Conservation (phyloP, 352 stramenopile genomes). For the Pythium dissimile region DNA sequence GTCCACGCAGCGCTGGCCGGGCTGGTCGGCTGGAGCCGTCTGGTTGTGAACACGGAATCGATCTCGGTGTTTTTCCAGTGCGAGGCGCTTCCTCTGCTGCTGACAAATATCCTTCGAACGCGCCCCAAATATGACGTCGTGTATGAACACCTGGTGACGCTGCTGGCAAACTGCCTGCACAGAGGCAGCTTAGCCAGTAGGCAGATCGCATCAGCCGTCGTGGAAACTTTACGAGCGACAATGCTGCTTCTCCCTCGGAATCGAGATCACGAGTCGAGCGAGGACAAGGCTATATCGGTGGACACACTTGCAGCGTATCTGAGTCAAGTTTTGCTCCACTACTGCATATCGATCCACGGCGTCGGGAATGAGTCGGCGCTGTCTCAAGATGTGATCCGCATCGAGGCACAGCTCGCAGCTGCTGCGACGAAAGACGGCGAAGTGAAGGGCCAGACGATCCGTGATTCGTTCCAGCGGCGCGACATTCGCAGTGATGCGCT, state of each 20-base stretch:
- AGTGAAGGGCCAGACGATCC: slow-evolving; percentile 67
- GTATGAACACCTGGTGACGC: slow-evolving; percentile 50
- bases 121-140: slow-evolving; percentile 30
- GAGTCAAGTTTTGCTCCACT: slow-evolving; percentile 44
- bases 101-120: slow-evolving; percentile 56
- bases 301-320: slow-evolving; percentile 40
- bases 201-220: slow-evolving; percentile 43
- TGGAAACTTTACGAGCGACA: slow-evolving; percentile 33
- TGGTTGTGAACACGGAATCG: slow-evolving; percentile 61
- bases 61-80: slow-evolving; percentile 71
- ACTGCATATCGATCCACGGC: slow-evolving; percentile 46
- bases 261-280: not conserved
- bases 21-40: slow-evolving; percentile 65
- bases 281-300: slow-evolving; percentile 16
- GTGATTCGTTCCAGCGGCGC: slow-evolving; percentile 70
- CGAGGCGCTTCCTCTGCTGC: slow-evolving; percentile 51
- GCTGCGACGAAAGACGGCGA: slow-evolving; percentile 41
- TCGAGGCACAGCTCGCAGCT: slow-evolving; percentile 47
- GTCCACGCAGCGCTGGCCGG: slow-evolving; percentile 70
- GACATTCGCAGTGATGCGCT: slow-evolving; percentile 74
- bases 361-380: slow-evolving; percentile 36
- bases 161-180: slow-evolving; percentile 64
- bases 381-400: slow-evolving; percentile 42
- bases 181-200: slow-evolving; percentile 23
- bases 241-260: slow-evolving; percentile 23